Evolutionary conservation across 306 rosid genomes (phyloP), one percentile per base, ranked within the genome.

Genomic region (Canavalia ensiformis): DNA sequence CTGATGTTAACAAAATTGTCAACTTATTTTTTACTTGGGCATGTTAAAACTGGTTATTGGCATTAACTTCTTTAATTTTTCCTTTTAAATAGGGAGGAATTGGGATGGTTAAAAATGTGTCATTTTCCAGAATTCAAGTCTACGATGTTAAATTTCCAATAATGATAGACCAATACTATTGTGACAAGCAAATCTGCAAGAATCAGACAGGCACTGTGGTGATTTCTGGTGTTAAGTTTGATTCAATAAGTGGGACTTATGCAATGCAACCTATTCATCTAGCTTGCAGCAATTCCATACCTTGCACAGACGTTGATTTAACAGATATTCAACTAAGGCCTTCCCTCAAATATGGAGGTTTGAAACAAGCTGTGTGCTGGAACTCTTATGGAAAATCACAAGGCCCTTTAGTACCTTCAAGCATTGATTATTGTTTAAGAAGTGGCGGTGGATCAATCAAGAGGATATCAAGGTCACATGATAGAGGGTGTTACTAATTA

Each of bases 61-160:
- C 46, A 78, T 44, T 75, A 68, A 52, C 18, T 64, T 58, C 11
- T 64, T 58, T 68, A 47, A 11, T 77, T 12, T 2, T 45, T 78
- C 30, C 1, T 4, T 31, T 3, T 25, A 69, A 54, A 41, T 73
- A 95, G 99, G 99, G 99, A n/a, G 99, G 98, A 41, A 78, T 71
- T 60, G 99, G 99, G n/a, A 80, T 89, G 33, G 98, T 93, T 62
- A 95, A 89, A 82, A 95, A 95, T 79, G 97, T 95, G 70, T 63
- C 97, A 65, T 95, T 95, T 84, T 88, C 95, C 65, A 91, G 92
- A 71, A 83, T 95, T 60, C 91, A 88, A 83, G 90, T 91, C 2
- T 78, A 86, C 7, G 86, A 91, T 52, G 97, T 93, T n/a, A 88
- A 86, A 85, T 83, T 60, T 52, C 99, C 99, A 6, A 84, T 95